Percentiles rank a stretch among this genome's conserved stretches.
Evolutionary conservation across 805 yeast genomes (phyloP).

Genomic region (Kodamaea sagamina): DNA sequence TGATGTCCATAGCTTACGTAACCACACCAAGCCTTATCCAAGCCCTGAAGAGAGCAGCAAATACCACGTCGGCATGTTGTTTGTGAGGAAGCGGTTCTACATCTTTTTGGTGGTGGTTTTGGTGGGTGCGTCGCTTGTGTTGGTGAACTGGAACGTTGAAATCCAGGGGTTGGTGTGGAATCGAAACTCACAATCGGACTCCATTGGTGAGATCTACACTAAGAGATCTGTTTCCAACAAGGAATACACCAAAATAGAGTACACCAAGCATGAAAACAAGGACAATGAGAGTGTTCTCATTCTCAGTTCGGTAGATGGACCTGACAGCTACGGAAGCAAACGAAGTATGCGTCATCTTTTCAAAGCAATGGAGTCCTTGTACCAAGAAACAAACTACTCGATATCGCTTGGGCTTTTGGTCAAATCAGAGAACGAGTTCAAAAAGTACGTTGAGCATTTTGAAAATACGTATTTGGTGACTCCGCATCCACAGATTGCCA

Average conservation of each 20-base stretch:
- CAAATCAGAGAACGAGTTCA: conserved; percentile 30
- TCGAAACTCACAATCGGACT: too few relatives aligned
- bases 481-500: not conserved
- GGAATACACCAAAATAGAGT: conserved; percentile 7
- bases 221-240: not conserved
- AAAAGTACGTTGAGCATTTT: conserved; percentile 21
- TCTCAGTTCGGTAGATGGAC: conserved; percentile 11
- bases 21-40: too few relatives aligned
- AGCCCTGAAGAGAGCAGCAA: too few relatives aligned
- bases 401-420: conserved; percentile 33
- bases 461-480: conserved; percentile 4
- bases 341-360: conserved; percentile 36
- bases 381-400: not conserved
- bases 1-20: too few relatives aligned
- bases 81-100: too few relatives aligned
- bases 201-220: not conserved
- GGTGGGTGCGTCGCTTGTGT: too few relatives aligned
- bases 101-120: too few relatives aligned
- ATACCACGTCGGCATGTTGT: too few relatives aligned
- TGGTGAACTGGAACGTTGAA: too few relatives aligned
- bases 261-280: not conserved
- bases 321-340: conserved; percentile 33
- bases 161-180: too few relatives aligned
- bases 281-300: conserved; percentile 5
- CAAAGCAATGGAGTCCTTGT: conserved; percentile 26